phyloP scores from a whole-genome alignment of 202 grass and related monocot genomes.

The Hordeum pubiflorum region DNA sequence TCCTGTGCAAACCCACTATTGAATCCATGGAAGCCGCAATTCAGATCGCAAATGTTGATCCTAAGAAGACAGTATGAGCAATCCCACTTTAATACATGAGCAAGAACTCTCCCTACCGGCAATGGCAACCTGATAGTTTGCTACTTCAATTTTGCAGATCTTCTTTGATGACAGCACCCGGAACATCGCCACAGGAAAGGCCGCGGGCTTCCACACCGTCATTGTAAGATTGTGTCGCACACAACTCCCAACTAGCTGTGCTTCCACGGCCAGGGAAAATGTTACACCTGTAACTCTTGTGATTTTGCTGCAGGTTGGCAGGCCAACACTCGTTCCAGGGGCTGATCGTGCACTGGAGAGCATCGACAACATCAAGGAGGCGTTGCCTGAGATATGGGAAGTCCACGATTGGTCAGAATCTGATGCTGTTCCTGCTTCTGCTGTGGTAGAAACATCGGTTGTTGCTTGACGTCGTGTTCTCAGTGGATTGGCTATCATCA shows the following conservation, averaged over 20 bases:
- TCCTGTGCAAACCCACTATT: conserved; percentile 51
- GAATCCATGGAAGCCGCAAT: conserved; percentile 52
- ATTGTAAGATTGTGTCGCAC: conserved; percentile 31
- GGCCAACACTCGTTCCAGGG: conserved; percentile 29
- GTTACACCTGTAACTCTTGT: background rate
- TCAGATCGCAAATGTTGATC: conserved; percentile 38
- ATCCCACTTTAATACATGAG: background rate
- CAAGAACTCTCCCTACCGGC: background rate
- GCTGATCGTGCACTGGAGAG: conserved; percentile 49
- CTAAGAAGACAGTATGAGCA: conserved; percentile 35
- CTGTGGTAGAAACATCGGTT: conserved; percentile 27
- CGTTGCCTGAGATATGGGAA: conserved; percentile 57
- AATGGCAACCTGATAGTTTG: background rate
- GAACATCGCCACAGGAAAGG: conserved; percentile 61
- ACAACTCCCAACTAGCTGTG: background rate
- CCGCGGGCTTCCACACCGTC: conserved; percentile 49
- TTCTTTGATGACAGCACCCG: conserved; percentile 54
- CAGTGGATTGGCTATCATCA: background rate
- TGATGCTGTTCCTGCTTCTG: conserved; percentile 34
- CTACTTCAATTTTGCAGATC: conserved; percentile 32
- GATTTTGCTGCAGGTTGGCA: conserved; percentile 47
- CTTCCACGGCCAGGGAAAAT: background rate
- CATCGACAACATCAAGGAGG: conserved; percentile 59
- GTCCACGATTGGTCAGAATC: conserved; percentile 19
- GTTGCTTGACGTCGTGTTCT: conserved; percentile 28